phyloP scores from a whole-genome alignment of 495 filamentous ascomycete genomes.

The Diplogelasinospora grovesii region DNA sequence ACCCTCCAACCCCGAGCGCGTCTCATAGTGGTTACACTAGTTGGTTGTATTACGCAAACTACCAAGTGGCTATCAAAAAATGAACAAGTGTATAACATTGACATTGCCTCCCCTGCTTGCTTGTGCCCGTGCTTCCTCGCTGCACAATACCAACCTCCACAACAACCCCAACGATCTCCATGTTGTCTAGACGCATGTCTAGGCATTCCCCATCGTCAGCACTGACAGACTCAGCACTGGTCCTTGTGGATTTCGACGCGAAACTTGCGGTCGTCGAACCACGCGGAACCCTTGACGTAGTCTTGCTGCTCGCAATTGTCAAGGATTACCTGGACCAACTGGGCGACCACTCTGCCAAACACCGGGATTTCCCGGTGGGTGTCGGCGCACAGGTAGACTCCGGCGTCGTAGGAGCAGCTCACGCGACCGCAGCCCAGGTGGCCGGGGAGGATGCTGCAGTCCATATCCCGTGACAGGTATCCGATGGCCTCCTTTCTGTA shows the following conservation, averaged over 20 bases:
- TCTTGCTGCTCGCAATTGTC: background rate
- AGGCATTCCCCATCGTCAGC: too few relatives aligned
- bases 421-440: background rate
- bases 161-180: too few relatives aligned
- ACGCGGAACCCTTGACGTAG: background rate
- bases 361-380: background rate
- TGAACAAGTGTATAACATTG: too few relatives aligned
- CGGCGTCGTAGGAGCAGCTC: constrained; percentile 5
- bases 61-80: too few relatives aligned
- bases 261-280: background rate
- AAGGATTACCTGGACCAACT: background rate
- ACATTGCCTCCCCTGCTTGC: too few relatives aligned
- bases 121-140: too few relatives aligned
- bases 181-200: too few relatives aligned
- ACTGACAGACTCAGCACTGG: constrained; percentile 1
- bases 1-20: too few relatives aligned
- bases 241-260: background rate
- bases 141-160: too few relatives aligned
- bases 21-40: too few relatives aligned
- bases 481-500: background rate
- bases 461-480: background rate
- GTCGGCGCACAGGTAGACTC: constrained; percentile 4
- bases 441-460: background rate
- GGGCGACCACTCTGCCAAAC: background rate
- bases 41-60: too few relatives aligned